phyloP scores from a whole-genome alignment of 805 yeast genomes.

The Jamesozyma jinghongensis region DNA sequence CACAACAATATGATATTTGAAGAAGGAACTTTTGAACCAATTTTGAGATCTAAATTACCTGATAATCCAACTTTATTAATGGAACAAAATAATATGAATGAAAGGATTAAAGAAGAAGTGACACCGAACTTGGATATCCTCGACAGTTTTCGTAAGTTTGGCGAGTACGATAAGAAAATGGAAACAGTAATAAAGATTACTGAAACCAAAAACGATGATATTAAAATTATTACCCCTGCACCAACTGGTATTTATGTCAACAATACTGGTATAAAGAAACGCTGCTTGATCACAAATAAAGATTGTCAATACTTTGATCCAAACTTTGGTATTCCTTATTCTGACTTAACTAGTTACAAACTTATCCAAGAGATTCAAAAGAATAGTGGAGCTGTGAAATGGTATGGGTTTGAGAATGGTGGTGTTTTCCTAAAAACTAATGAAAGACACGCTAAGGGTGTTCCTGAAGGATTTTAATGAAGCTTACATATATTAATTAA shows the following conservation, averaged over 20 bases:
- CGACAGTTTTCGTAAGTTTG: constrained; percentile 45
- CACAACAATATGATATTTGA: background rate
- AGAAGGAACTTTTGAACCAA: constrained; percentile 1
- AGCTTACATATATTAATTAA: background rate
- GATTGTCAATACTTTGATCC: constrained; percentile 82
- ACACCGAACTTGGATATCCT: constrained; percentile 35
- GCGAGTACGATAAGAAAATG: constrained; percentile 39
- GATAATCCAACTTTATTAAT: background rate
- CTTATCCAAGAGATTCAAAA: constrained; percentile 50
- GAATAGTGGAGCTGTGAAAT: constrained; percentile 30
- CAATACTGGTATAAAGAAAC: constrained; percentile 48
- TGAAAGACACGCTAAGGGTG: constrained; percentile 66
- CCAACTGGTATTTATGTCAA: constrained; percentile 68
- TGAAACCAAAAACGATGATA: constrained; percentile 39
- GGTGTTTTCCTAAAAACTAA: constrained; percentile 38
- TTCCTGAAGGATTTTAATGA: constrained; percentile 70
- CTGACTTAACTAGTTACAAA: constrained; percentile 71
- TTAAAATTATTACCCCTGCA: constrained; percentile 54
- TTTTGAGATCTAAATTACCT: constrained; percentile 2
- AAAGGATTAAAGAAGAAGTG: constrained; percentile 27
- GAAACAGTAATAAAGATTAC: constrained; percentile 38
- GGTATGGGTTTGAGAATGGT: constrained; percentile 44
- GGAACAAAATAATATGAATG: background rate
- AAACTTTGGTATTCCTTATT: constrained; percentile 75
- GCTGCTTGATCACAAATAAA: constrained; percentile 63